Percentiles rank a stretch among this genome's conserved stretches.
Conservation (phyloP, 2,329 filamentous ascomycete species). For the Fusarium hainanense region DNA sequence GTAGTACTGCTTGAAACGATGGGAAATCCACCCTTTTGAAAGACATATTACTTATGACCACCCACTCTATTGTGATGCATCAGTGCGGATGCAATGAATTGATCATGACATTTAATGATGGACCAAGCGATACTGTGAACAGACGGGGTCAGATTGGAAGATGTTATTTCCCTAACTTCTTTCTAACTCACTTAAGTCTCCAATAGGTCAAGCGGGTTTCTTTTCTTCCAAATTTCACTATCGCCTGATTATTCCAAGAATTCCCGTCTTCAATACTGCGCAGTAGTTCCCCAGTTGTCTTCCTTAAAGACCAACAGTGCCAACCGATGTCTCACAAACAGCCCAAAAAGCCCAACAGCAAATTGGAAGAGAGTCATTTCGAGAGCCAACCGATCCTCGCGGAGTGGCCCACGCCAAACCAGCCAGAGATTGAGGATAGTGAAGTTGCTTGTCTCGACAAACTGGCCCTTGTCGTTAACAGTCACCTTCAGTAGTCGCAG, state of each 20-base stretch:
- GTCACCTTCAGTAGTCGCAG: slow-evolving; percentile 76
- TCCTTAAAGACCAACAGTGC: slow-evolving; percentile 89
- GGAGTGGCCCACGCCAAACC: slow-evolving; percentile 91
- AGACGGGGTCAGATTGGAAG: background rate
- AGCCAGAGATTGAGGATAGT: slow-evolving; percentile 97
- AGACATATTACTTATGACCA: background rate
- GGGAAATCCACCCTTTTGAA: slow-evolving; percentile 27
- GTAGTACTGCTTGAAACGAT: slow-evolving; percentile 30
- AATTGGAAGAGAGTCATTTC: slow-evolving; percentile 86
- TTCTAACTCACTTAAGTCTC: background rate
- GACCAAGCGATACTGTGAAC: background rate
- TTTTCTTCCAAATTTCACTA: background rate
- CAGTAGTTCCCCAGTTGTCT: slow-evolving; percentile 76
- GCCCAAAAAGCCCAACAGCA: slow-evolving; percentile 78
- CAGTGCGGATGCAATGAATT: background rate
- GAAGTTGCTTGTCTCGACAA: slow-evolving; percentile 87
- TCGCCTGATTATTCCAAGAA: background rate
- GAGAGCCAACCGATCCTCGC: slow-evolving; percentile 83
- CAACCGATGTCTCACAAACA: slow-evolving; percentile 87
- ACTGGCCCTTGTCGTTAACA: slow-evolving; percentile 73
- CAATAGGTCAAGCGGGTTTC: background rate
- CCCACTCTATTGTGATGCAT: background rate
- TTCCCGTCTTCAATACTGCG: slow-evolving; percentile 35
- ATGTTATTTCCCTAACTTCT: background rate
- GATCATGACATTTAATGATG: background rate